Evolutionary conservation across 1,284 basidiomycete species (phyloP).

Genomic region (Sporisorium reilianum): DNA sequence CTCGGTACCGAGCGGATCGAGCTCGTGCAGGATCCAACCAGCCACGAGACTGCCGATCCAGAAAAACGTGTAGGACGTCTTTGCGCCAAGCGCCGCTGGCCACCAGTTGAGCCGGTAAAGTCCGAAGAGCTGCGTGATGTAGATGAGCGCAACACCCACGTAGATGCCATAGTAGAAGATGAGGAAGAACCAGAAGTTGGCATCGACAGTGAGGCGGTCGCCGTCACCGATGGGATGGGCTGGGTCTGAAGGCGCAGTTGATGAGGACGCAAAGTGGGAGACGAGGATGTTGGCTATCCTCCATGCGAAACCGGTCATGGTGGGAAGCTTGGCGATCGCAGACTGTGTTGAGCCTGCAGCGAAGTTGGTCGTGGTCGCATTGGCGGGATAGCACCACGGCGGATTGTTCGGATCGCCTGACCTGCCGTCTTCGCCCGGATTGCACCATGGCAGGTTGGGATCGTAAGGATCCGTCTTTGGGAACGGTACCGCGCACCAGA

Average conservation of each 20-base stretch:
- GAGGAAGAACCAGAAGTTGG: slow-evolving; percentile 68
- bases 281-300: slow-evolving; percentile 15
- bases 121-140: slow-evolving; percentile 74
- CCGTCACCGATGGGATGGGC: slow-evolving; percentile 19
- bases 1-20: slow-evolving; percentile 51
- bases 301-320: slow-evolving; percentile 24
- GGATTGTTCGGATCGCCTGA: slow-evolving; percentile 46
- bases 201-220: slow-evolving; percentile 52
- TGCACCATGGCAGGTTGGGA: slow-evolving; percentile 56
- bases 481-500: slow-evolving; percentile 74
- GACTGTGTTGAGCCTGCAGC: not conserved
- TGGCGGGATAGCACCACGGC: slow-evolving; percentile 48
- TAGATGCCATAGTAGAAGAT: slow-evolving; percentile 69
- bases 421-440: slow-evolving; percentile 39
- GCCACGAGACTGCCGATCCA: slow-evolving; percentile 72
- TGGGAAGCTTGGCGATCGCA: slow-evolving; percentile 13
- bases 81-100: slow-evolving; percentile 72
- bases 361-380: slow-evolving; percentile 9
- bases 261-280: slow-evolving; percentile 11
- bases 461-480: slow-evolving; percentile 72
- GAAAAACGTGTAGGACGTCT: slow-evolving; percentile 72
- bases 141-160: slow-evolving; percentile 71
- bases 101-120: slow-evolving; percentile 72
- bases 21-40: slow-evolving; percentile 71
- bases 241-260: not conserved